Base-by-base conservation (phyloP, 148 eudicot genomes). In the Rhododendron griersonianum region DNA sequence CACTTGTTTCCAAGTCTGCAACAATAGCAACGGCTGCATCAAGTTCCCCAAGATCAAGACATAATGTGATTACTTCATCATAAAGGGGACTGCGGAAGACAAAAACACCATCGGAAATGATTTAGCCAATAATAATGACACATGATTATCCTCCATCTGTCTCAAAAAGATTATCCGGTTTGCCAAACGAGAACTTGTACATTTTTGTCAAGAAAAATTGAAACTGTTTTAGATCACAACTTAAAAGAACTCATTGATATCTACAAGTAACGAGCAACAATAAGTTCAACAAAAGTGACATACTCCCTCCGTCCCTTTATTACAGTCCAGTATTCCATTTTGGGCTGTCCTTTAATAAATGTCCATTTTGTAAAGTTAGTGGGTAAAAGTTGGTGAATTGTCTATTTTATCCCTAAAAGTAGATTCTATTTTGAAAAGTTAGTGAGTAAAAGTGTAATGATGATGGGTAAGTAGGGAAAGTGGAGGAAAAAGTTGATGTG, bases 1-100 rank as follows among this genome's bases (percentile, higher is more conserved):
- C 98, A 86, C 91, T 91, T 0, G 92, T 93, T 90, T 97, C 99
- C 84, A 97, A 85, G 83, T 95, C 98, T 39, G 99, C 95, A 83
- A 96, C 99, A 78, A 96, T 91, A 51, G 98, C 98, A 88, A 96
- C 87, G 51, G 95, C 95, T 39, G 99, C 98, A 86, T 96, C 99
- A 45, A 95, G 95, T 86, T 96, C 99, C 85, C 98, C 98, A 35
- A 94, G 93, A 87, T 93, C 96, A 41, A 97, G 94, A 85, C 98
- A 95, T 63, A 95, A 63, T 18, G 91, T 92, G 90, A 97, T 91
- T 75, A 95, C 87, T 90, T 97, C 98, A 85, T 97, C 98, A 81
- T 97, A 97, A 86, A 97, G 81, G 37, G 98, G 98, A 87, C 99
- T 97, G 98, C 89, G 91, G 63, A 79, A 45, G 28, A 84, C 79